Evolutionary conservation across 179 eudicot species (phyloP), one percentile per base, ranked within the genome.

Genomic region (Spergularia azorica): DNA sequence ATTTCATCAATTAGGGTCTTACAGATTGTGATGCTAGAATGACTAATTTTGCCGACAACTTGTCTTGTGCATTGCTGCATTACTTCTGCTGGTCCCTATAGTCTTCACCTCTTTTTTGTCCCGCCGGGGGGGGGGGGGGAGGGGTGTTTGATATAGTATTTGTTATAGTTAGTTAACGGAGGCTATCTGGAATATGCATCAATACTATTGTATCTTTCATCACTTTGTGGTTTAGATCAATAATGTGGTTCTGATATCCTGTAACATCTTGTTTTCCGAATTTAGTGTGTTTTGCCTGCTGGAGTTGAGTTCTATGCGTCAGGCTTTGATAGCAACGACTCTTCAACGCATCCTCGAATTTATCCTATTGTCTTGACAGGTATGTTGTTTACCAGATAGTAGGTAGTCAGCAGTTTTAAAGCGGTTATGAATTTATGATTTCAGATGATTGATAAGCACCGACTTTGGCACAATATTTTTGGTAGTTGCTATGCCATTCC

Each of bases 261-360:
- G n/a, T n/a, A n/a, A n/a, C 32, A 61, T 75, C 58, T 68, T n/a
- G 32, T 39, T 6, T 76, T 54, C 74, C 70, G 69, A 80, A 26
- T 89, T 88, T 90, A 92, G 97, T 95, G 98, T 88, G 98, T 93
- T 79, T 79, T 95, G 73, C 98, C 98, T 72, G 98, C 97, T 80
- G 98, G 98, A 65, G 95, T 92, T 72, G 97, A 90, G 84, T 89
- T 95, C 80, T 91, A 90, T 75, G n/a, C 87, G 32, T 82, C 88
- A 13, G 96, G 97, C 52, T 84, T 85, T 68, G 84, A 92, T 84
- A 9, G 82, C 72, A 81, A 71, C 74, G 95, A 90, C 61, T 82
- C 78, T 50, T 86, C 83, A 64, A 89, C 97, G 13, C 80, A 83
- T 86, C 98, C 98, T 9, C 89, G 93, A 76, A 88, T 87, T 76